Base-by-base conservation (phyloP, 2,329 filamentous ascomycete species). In the Penicillium polonicum region DNA sequence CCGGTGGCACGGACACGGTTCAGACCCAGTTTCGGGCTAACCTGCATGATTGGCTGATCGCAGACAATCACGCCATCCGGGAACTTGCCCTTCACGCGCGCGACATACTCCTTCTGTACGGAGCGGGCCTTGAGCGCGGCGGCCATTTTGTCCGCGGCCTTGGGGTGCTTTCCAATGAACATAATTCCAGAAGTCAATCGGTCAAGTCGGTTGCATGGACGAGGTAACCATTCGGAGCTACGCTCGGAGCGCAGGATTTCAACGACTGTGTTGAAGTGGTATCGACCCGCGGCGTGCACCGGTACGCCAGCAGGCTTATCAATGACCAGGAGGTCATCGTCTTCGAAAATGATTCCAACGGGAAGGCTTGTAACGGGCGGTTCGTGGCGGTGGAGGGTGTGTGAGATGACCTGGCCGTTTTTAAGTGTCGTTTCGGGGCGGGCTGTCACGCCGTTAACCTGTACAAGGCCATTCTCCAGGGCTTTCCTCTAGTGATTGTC, bases 231-330 rank as follows among this genome's bases (percentile, higher is more conserved):
- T 13, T 77, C 74, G 53, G 80, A 76, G 31, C 82, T 80, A 38
- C 85, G 76, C 70, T 96, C 89, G 2, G 90, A 85, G 65, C 90
- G 88, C 85, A 99, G 88, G 65, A 99, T 96, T 79, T 97, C 92
- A 39, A 96, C 84, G 45, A 99, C 85, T 0, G 91, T 93, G 77
- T 99, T 99, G 81, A 89, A 96, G 74, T 93, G 92, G 80, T 99
- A 99, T 48, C 94, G 87, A 6, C 94, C 94, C 0, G 94, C 93
- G 6, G 94, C 91, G 74, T 99, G 94, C 0, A 99, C 94, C 0
- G 94, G 94, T 41, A 99, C 88, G 7, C 94, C 94, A 0, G 93
- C 89, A 0, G 94, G 94, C 75, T 99, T 99, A 78, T 97, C 92
- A 73, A 99, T 96, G 60, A 97, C 92, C 58, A 99, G 89, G 80